Conservation (phyloP, 495 filamentous ascomycete species). For the Hyaloscypha finlandica region DNA sequence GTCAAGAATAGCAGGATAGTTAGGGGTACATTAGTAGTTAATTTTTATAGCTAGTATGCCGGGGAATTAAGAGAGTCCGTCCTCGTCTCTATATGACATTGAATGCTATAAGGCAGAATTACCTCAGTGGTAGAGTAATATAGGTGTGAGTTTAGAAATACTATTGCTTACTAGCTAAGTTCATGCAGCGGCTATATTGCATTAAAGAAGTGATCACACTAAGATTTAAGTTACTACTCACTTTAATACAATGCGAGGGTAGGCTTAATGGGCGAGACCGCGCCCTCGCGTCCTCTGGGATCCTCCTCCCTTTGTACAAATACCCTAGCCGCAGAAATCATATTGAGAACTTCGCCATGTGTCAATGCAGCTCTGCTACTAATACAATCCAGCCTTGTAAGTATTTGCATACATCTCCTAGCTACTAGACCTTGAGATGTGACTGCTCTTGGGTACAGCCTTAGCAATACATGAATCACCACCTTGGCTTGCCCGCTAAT, state of each 20-base stretch:
- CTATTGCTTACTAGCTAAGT: too few relatives aligned
- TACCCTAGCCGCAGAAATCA: slow-evolving; percentile 13
- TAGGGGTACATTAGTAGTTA: slow-evolving; percentile 13
- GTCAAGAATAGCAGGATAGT: slow-evolving; percentile 15
- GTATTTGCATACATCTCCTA: slow-evolving; percentile 11
- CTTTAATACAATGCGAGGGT: not conserved
- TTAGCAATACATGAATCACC: slow-evolving; percentile 9
- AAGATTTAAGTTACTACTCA: too few relatives aligned
- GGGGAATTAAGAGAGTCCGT: slow-evolving; percentile 5
- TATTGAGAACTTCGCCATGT: slow-evolving; percentile 3
- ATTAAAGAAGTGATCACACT: slow-evolving; percentile 6
- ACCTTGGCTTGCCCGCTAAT: slow-evolving; percentile 13
- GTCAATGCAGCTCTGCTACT: slow-evolving; percentile 6
- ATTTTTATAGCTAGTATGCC: slow-evolving; percentile 13
- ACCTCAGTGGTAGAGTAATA: slow-evolving; percentile 8
- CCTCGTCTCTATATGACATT: slow-evolving; percentile 3
- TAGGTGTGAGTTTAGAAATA: too few relatives aligned
- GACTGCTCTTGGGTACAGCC: slow-evolving; percentile 2
- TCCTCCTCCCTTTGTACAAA: slow-evolving; percentile 8
- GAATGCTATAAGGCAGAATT: slow-evolving; percentile 20
- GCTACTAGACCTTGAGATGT: slow-evolving; percentile 9
- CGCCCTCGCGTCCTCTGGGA: slow-evolving; percentile 7
- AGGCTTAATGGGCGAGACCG: slow-evolving; percentile 10
- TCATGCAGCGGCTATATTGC: not conserved
- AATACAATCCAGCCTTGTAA: slow-evolving; percentile 15